These are phyloP conservation scores for Fusarium xyrophilum DNA, from an alignment of 2,329 filamentous ascomycete genomes.

Conservation along the genomic window DNA sequence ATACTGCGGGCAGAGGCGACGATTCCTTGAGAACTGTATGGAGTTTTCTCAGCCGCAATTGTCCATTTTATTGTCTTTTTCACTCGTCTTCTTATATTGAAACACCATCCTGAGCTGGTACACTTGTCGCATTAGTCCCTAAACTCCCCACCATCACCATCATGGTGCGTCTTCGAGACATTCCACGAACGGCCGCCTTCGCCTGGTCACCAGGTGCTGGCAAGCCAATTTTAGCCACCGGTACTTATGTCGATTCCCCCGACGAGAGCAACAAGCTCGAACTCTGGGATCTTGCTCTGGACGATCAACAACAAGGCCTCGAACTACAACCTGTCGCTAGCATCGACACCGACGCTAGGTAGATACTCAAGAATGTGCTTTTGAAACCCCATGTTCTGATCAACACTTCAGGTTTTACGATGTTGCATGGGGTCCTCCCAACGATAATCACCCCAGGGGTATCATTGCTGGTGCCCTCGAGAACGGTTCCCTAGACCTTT, in stretches of 20 bases:
- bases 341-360: constrained; percentile 90
- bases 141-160: constrained; percentile 45
- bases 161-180: constrained; percentile 97
- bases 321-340: constrained; percentile 87
- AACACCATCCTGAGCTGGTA: constrained; percentile 34
- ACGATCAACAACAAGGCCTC: constrained; percentile 74
- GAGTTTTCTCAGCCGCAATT: constrained; percentile 32
- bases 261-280: constrained; percentile 96
- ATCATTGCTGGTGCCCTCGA: constrained; percentile 96
- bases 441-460: constrained; percentile 78
- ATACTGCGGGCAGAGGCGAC: constrained; percentile 44
- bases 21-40: constrained; percentile 29
- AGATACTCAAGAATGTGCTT: constrained; percentile 40
- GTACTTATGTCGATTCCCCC: constrained; percentile 96
- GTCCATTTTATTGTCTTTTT: constrained; percentile 28
- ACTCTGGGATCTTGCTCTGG: constrained; percentile 91
- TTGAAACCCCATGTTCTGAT: constrained; percentile 23
- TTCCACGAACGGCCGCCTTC: constrained; percentile 95
- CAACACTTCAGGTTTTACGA: constrained; percentile 80
- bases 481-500: constrained; percentile 90
- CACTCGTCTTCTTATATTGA: constrained; percentile 22
- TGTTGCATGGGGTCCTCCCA: constrained; percentile 89
- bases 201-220: constrained; percentile 88
- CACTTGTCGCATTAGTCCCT: constrained; percentile 36
- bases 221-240: constrained; percentile 85